A percentile compares a stretch with the other conserved stretches of the same genome.
These are phyloP conservation scores for Lignosus rhinocerotis DNA, from an alignment of 1,284 basidiomycete species.

Conservation along the genomic window DNA sequence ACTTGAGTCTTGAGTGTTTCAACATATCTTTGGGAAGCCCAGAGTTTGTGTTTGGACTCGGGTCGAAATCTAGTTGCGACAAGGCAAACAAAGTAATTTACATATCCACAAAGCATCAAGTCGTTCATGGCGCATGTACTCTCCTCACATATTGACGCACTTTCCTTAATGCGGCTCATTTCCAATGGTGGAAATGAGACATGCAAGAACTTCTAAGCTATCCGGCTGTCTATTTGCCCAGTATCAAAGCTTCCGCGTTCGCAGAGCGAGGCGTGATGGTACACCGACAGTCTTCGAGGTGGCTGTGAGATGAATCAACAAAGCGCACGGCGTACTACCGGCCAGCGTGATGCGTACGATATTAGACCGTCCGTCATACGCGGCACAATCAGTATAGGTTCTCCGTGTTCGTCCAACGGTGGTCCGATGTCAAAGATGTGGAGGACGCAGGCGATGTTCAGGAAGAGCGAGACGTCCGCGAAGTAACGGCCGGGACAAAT, in stretches of 20 bases:
- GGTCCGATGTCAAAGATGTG: constrained; percentile 44
- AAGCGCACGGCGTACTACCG: not conserved
- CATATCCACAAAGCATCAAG: too few species aligned
- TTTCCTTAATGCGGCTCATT: too few species aligned
- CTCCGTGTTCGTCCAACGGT: constrained; percentile 24
- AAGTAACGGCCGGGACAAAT: constrained; percentile 25
- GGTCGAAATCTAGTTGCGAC: too few species aligned
- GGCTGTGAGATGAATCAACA: not conserved
- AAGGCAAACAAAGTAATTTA: too few species aligned
- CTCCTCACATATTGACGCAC: too few species aligned
- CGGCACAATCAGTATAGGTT: not conserved
- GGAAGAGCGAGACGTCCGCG: constrained; percentile 35
- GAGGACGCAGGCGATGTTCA: constrained; percentile 41
- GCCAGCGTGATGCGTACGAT: not conserved
- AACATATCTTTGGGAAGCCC: too few species aligned
- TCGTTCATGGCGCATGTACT: too few species aligned
- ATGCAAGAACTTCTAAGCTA: too few species aligned
- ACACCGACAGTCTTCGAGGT: not conserved
- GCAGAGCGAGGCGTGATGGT: constrained; percentile 1
- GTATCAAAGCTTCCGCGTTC: not conserved
- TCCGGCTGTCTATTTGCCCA: too few species aligned
- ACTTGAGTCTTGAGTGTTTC: too few species aligned
- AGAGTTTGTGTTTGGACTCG: too few species aligned
- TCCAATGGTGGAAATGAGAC: too few species aligned
- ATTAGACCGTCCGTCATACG: not conserved